Percentiles rank a stretch among this genome's conserved stretches.
Conservation (phyloP, 1,284 basidiomycete species). For the Erythrobasidium hasegawianum region DNA sequence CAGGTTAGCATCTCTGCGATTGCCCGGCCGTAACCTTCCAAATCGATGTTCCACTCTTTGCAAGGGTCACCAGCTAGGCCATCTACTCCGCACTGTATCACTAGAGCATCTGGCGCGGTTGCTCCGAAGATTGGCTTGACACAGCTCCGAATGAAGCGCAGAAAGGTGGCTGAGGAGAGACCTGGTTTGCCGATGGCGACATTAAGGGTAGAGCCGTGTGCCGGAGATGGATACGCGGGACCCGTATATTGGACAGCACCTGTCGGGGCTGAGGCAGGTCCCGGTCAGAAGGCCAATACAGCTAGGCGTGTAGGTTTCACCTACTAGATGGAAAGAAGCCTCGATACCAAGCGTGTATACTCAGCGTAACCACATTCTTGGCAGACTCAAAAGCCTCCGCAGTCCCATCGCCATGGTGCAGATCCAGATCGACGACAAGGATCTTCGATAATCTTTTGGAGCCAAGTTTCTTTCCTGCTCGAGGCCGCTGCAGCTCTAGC, state of each 20-base stretch:
- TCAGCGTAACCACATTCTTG: slow-evolving; percentile 70
- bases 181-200: slow-evolving; percentile 32
- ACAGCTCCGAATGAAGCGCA: slow-evolving; percentile 58
- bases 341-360: slow-evolving; percentile 72
- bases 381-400: slow-evolving; percentile 64
- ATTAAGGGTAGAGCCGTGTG: slow-evolving; percentile 35
- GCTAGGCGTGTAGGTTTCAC: background rate
- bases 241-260: slow-evolving; percentile 25
- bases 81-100: slow-evolving; percentile 82
- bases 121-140: slow-evolving; percentile 62
- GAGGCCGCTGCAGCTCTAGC: slow-evolving; percentile 41
- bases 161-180: slow-evolving; percentile 60
- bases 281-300: slow-evolving; percentile 8
- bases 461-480: background rate
- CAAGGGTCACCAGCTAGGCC: slow-evolving; percentile 78
- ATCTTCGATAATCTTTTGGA: slow-evolving; percentile 18
- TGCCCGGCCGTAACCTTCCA: slow-evolving; percentile 66
- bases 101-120: slow-evolving; percentile 71
- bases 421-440: slow-evolving; percentile 77
- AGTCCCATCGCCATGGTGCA: slow-evolving; percentile 87
- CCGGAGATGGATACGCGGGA: slow-evolving; percentile 20
- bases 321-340: slow-evolving; percentile 70
- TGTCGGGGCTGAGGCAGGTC: slow-evolving; percentile 18
- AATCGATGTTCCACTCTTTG: slow-evolving; percentile 70
- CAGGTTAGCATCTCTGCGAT: slow-evolving; percentile 60